Percentiles rank a stretch among this genome's conserved stretches.
These are phyloP conservation scores for Marasmius oreades DNA, from an alignment of 1,284 basidiomycete genomes.

Conservation along the genomic window DNA sequence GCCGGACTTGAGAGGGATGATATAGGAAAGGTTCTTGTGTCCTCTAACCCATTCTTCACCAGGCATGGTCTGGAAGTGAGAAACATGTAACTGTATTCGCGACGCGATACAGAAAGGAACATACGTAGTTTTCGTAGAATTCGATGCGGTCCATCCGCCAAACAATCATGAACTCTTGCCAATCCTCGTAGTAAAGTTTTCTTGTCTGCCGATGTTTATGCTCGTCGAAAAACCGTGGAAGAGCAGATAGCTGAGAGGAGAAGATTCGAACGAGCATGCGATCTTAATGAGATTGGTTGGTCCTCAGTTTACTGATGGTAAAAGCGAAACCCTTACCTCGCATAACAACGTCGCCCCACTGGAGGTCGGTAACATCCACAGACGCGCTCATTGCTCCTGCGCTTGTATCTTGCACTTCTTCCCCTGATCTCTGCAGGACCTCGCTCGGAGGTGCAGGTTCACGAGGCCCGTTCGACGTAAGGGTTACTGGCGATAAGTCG, in stretches of 20 bases:
- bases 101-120: conserved; percentile 19
- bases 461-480: conserved; percentile 13
- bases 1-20: conserved; percentile 60
- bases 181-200: conserved; percentile 62
- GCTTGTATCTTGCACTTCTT: conserved; percentile 54
- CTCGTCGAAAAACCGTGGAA: conserved; percentile 65
- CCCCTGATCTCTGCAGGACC: conserved; percentile 54
- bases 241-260: conserved; percentile 50
- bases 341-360: conserved; percentile 50
- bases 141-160: conserved; percentile 75
- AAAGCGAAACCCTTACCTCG: conserved; percentile 44
- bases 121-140: conserved; percentile 76
- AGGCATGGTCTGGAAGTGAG: conserved; percentile 45
- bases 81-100: background rate
- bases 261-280: conserved; percentile 80
- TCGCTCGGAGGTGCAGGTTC: conserved; percentile 49
- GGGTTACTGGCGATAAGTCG: conserved; percentile 27
- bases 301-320: background rate
- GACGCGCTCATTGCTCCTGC: conserved; percentile 48
- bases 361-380: conserved; percentile 15
- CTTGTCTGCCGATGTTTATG: conserved; percentile 56
- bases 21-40: conserved; percentile 65
- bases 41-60: conserved; percentile 59
- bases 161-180: conserved; percentile 76
- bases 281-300: conserved; percentile 43